Conservation (phyloP, 1,284 basidiomycete genomes). For the Trametes versicolor region DNA sequence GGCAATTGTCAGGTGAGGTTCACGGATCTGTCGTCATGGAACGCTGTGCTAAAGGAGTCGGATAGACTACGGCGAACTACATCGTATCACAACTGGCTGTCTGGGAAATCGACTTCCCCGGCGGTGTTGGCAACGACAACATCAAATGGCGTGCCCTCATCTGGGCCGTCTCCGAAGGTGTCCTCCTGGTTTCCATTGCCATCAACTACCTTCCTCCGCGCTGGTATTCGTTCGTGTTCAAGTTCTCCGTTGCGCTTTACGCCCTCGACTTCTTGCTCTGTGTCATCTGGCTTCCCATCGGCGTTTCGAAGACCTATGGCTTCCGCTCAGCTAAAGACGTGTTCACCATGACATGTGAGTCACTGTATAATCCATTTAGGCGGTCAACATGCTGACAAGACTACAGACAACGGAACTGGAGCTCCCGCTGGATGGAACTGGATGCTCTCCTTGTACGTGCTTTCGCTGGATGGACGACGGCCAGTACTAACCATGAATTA, state of each 20-base stretch:
- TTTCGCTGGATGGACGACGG: background rate
- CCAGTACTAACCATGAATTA: constrained; percentile 41
- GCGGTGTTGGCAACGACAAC: constrained; percentile 73
- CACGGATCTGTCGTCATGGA: background rate
- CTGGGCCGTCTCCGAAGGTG: constrained; percentile 80
- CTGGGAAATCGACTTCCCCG: constrained; percentile 82
- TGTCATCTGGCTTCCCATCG: constrained; percentile 89
- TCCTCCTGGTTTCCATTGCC: constrained; percentile 73
- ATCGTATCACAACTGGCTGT: constrained; percentile 84
- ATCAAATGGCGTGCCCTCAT: constrained; percentile 86
- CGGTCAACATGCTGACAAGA: constrained; percentile 10
- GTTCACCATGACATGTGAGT: constrained; percentile 83
- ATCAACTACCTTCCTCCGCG: constrained; percentile 86
- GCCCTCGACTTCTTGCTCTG: constrained; percentile 87
- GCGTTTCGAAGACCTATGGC: constrained; percentile 84
- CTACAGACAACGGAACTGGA: constrained; percentile 84
- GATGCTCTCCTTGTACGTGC: constrained; percentile 76
- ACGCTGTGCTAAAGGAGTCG: constrained; percentile 1
- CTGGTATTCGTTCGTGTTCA: constrained; percentile 79
- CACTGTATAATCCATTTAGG: background rate
- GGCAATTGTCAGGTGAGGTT: constrained; percentile 78
- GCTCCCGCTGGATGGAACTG: constrained; percentile 88
- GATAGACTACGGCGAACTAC: constrained; percentile 84
- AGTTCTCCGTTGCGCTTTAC: constrained; percentile 74
- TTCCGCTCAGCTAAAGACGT: constrained; percentile 83